Base-by-base conservation (phyloP, 2,329 filamentous ascomycete genomes). In the Pseudovirgaria hyperparasitica region DNA sequence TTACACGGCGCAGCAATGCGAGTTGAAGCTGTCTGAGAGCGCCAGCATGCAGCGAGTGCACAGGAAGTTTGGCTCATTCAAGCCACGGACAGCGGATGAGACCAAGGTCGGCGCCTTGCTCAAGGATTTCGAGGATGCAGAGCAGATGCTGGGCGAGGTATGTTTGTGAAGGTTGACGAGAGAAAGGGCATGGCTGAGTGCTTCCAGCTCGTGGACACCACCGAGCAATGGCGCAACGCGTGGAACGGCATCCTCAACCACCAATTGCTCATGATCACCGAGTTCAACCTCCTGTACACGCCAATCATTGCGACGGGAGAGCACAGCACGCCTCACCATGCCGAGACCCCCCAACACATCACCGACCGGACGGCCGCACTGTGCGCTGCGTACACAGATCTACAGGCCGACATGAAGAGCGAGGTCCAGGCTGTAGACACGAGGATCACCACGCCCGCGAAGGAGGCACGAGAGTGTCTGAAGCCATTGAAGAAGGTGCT, bases 71-170 rank as follows among this genome's bases (percentile, higher is more conserved):
- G 80, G 78, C 34, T 76, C 70, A 53, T 70, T 86, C 46, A 66
- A 73, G 55, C 72, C 70, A 45, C 69, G 74, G 35, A 72, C 75
- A 14, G 79, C 76, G 30, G 78, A 90, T 52, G 77, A 82, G 48
- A 76, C 76, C 38, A 77, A 82, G 46, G 74, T 87, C 23, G 74
- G 76, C 8, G 67, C 76, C 23, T 62, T 90, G 28, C 59, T 92
- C 30, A 76, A 72, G 41, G 82, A 90, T 45, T 90, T 85, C 47
- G 77, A 84, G 40, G 76, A 86, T 52, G 78, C 76, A 15, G 79
- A 90, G 50, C 70, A 70, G 39, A 68, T 86, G 47, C 64, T 90
- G 36, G 66, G 70, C 37, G 75, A 73, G 63, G 81, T 84, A 60
- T 31, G 58, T 43, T 16, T 10, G 16, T 16, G 15, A 28, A 19